Evolutionary conservation across 768 basidiomycete genomes (phyloP), one percentile per base, ranked within the genome.

Genomic region (Mycena metata): DNA sequence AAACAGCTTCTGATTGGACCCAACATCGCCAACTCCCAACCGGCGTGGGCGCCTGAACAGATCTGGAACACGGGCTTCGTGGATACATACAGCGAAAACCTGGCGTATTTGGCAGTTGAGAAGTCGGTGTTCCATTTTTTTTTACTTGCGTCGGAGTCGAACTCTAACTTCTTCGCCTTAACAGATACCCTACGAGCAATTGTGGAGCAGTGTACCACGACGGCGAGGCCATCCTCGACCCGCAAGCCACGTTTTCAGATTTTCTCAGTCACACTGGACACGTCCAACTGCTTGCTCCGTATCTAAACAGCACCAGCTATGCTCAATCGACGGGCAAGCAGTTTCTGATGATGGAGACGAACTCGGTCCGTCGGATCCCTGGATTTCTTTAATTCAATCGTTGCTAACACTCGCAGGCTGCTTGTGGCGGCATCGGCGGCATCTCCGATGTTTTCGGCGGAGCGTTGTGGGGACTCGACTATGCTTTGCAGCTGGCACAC

Each of bases 341-440:
- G 41, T 76, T 87, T 64, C 71, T 86, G 56, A 86, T 89, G 84
- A 80, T 87, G 69, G 87, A 89, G 76, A 87, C 84, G 2, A 69
- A 69, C 43, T 55, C 42, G 5, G 68, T 57, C 30, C 30, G 30
- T 30, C 30, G 3, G n/a, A 30, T 30, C 30, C 6, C 30, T 30
- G 30, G 6, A 6, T 30, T 30, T 30, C 3, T n/a, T 45, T 35
- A 36, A 6, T 52, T 39, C n/a, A n/a, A n/a, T n/a, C 16, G 46
- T 47, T 16, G 24, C 23, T 26, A 26, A 26, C 8, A 26, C 24
- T 86, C 86, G 72, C 82, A 84, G 11, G 86, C 85, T 0, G 82
- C 82, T 46, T 88, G 87, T 74, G 85, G 85, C 67, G 87, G 87
- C 19, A 86, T 87, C 71, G 74, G 81, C 10, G 86, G 87, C 2